Evolutionary conservation across 169 alveolate genomes (phyloP), one percentile per base, ranked within the genome.

Genomic region (Plasmodium cynomolgi): DNA sequence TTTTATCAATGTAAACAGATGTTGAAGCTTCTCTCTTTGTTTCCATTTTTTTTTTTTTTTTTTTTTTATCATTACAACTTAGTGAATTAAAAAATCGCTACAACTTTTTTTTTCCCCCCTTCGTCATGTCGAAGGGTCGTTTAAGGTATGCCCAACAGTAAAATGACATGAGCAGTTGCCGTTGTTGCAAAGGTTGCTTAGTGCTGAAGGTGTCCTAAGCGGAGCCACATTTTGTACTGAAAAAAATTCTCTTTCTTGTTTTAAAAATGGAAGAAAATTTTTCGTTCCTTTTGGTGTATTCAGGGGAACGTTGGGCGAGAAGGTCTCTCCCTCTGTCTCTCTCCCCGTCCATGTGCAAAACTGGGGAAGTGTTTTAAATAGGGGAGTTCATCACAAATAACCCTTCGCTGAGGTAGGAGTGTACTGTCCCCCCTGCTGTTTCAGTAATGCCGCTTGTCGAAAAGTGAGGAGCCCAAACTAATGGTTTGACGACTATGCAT

Each of bases 401-500:
- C 58, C n/a, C 58, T 2, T 11, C n/a, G 58, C 58, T 1, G n/a
- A 11, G 58, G 58, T 13, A 13, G 58, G 58, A 47, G 58, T 47
- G 13, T 11, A 13, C 17, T 47, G n/a, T 41, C 58, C 58, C 58
- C 58, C n/a, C n/a, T 47, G 5, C 58, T 6, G 8, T 13, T 47
- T 47, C 50, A 8, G 13, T 47, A 11, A 5, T 47, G n/a, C 58
- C 58, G 17, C n/a, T 1, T 47, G 58, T 47, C 3, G 58, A 44
- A 7, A 15, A 15, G 31, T 62, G 77, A 8, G 77, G 29, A 37
- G 13, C 84, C 31, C 11, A 79, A 79, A 39, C 54, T 31, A 39
- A 37, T 34, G 77, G 2, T n/a, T 33, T 6, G 68, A 9, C 5
- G 7, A 17, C 34, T 84, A 96, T 9, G 95, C 96, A 82, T 95